Conservation (phyloP, 2,329 filamentous ascomycete species). For the Periconia sp. region DNA sequence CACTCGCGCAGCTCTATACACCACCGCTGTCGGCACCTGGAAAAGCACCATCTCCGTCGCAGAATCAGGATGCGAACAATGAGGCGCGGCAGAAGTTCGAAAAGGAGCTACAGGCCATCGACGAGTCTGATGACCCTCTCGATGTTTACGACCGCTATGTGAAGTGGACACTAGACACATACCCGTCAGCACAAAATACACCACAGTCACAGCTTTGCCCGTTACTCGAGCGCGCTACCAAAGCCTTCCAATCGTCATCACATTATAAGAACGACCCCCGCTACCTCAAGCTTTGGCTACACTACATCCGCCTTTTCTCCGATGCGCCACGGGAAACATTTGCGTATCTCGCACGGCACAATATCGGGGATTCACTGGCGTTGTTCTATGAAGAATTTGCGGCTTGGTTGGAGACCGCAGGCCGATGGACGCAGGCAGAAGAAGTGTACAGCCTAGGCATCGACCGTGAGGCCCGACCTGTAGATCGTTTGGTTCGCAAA, state of each 20-base stretch:
- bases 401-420: conserved; percentile 84
- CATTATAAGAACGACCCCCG: conserved; percentile 96
- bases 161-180: conserved; percentile 94
- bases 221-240: conserved; percentile 90
- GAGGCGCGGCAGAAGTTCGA: conserved; percentile 84
- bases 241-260: conserved; percentile 79
- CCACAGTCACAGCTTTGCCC: conserved; percentile 87
- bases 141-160: conserved; percentile 97
- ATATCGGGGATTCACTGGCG: conserved; percentile 84
- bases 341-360: conserved; percentile 86
- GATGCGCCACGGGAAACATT: conserved; percentile 94
- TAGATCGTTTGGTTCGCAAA: conserved; percentile 82
- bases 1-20: conserved; percentile 83
- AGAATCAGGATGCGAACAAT: conserved; percentile 79
- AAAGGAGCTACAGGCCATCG: conserved; percentile 75
- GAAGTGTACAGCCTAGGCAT: conserved; percentile 93
- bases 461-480: conserved; percentile 83
- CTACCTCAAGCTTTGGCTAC: conserved; percentile 91
- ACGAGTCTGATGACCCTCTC: conserved; percentile 91
- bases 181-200: conserved; percentile 91
- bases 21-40: conserved; percentile 59
- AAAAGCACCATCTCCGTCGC: conserved; percentile 62
- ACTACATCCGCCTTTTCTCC: conserved; percentile 91
- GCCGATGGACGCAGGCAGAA: conserved; percentile 87
- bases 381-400: conserved; percentile 98